These are phyloP conservation scores for Solanum lignicaule DNA, from an alignment of 257 asterid genomes.

Conservation along the genomic window DNA sequence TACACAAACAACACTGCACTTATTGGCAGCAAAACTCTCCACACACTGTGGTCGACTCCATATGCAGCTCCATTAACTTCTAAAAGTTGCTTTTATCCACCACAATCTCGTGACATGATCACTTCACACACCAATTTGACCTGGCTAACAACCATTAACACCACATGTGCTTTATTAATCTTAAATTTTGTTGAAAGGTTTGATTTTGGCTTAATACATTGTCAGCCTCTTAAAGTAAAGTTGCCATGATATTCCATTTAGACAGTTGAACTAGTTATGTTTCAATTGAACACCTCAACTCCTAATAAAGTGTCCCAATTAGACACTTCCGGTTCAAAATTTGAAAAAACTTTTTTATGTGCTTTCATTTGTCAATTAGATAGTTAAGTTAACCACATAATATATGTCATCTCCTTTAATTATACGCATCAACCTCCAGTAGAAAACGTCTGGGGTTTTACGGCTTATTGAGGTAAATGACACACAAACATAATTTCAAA, in stretches of 20 bases:
- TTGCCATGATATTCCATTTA: background rate
- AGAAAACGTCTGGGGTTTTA: background rate
- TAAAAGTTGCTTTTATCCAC: background rate
- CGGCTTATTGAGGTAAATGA: background rate
- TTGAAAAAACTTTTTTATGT: background rate
- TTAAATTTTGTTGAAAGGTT: background rate
- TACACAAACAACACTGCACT: background rate
- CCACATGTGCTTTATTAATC: background rate
- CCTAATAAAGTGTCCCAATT: background rate
- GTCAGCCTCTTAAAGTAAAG: background rate
- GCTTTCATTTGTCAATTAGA: background rate
- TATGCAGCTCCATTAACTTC: background rate
- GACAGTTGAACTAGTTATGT: background rate
- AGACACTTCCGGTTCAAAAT: background rate
- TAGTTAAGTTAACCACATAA: background rate
- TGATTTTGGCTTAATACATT: background rate
- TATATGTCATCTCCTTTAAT: background rate
- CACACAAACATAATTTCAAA: background rate
- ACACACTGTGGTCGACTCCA: background rate
- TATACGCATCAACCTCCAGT: background rate
- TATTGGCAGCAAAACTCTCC: background rate
- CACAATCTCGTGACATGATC: background rate
- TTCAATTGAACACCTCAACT: background rate
- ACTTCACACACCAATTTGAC: background rate
- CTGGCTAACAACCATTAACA: background rate